Conservation (phyloP, 306 rosid genomes). For the Medicago ruthenica region DNA sequence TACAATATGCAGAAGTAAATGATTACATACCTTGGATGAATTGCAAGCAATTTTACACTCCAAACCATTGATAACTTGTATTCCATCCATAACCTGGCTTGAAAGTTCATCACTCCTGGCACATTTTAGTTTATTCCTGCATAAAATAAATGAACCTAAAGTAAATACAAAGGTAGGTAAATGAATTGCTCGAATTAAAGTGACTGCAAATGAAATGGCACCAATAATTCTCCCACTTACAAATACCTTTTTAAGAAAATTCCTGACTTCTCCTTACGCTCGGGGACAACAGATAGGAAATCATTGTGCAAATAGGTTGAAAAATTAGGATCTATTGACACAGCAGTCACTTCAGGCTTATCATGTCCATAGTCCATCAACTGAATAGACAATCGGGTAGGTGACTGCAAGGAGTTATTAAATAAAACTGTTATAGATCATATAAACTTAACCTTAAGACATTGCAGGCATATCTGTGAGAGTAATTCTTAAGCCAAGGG, state of each 20-base stretch:
- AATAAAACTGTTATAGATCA: constrained; percentile 18
- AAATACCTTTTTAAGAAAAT: constrained; percentile 87
- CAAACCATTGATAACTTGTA: constrained; percentile 78
- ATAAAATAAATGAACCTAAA: constrained; percentile 34
- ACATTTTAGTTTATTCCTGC: constrained; percentile 76
- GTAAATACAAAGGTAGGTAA: constrained; percentile 35
- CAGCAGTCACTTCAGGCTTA: constrained; percentile 94
- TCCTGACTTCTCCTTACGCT: constrained; percentile 75
- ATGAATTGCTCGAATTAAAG: no score
- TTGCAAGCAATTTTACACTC: constrained; percentile 97
- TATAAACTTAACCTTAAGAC: not conserved
- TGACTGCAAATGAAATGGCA: constrained; percentile 12
- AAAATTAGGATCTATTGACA: constrained; percentile 93
- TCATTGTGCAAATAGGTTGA: constrained; percentile 79
- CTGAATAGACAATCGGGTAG: constrained; percentile 78
- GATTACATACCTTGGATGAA: constrained; percentile 76
- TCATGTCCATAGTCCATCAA: constrained; percentile 93
- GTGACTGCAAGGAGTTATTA: constrained; percentile 58
- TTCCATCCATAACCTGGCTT: constrained; percentile 76
- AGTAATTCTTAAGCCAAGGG: constrained; percentile 18
- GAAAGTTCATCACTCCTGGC: constrained; percentile 67
- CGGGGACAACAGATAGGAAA: constrained; percentile 82
- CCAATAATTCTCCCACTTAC: constrained; percentile 33
- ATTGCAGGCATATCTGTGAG: not conserved
- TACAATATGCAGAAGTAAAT: constrained; percentile 30